These are phyloP conservation scores for Cyberlindnera samutprakarnensis DNA, from an alignment of 805 yeast species.

Conservation along the genomic window DNA sequence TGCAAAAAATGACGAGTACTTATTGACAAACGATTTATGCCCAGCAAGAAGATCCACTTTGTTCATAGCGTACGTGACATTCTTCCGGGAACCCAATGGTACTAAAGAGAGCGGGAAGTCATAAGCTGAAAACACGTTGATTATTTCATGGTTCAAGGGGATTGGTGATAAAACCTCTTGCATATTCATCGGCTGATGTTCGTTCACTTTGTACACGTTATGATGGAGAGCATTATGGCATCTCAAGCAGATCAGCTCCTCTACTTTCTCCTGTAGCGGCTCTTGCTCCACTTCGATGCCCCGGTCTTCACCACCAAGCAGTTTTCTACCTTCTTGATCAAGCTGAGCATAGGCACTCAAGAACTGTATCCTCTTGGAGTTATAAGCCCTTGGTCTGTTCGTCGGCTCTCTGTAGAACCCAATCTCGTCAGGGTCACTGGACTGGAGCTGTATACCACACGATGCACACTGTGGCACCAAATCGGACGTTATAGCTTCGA, in stretches of 20 bases:
- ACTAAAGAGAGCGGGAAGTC: slow-evolving; percentile 58
- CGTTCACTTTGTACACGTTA: slow-evolving; percentile 29
- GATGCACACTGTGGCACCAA: slow-evolving; percentile 33
- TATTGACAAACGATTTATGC: slow-evolving; percentile 21
- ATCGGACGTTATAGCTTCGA: too few species aligned
- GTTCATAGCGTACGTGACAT: slow-evolving; percentile 27
- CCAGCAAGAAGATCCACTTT: slow-evolving; percentile 38
- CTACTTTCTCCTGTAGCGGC: not conserved
- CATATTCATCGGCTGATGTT: slow-evolving; percentile 26
- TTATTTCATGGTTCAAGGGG: slow-evolving; percentile 39
- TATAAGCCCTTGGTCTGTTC: slow-evolving; percentile 6
- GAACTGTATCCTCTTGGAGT: slow-evolving; percentile 12
- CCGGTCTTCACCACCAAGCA: slow-evolving; percentile 5
- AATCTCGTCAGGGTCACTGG: slow-evolving; percentile 23
- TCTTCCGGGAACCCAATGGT: slow-evolving; percentile 14
- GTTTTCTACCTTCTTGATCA: slow-evolving; percentile 17
- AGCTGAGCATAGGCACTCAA: slow-evolving; percentile 16
- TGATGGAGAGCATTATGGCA: slow-evolving; percentile 47
- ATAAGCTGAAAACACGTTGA: slow-evolving; percentile 55
- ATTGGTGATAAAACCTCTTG: slow-evolving; percentile 24
- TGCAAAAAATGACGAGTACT: slow-evolving; percentile 27
- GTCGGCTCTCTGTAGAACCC: slow-evolving; percentile 38
- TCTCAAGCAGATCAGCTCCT: slow-evolving; percentile 36
- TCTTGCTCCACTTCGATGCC: not conserved
- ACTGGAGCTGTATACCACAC: slow-evolving; percentile 52